Base-by-base conservation (phyloP, 2,329 filamentous ascomycete species). In the Sarocladium oryzae region DNA sequence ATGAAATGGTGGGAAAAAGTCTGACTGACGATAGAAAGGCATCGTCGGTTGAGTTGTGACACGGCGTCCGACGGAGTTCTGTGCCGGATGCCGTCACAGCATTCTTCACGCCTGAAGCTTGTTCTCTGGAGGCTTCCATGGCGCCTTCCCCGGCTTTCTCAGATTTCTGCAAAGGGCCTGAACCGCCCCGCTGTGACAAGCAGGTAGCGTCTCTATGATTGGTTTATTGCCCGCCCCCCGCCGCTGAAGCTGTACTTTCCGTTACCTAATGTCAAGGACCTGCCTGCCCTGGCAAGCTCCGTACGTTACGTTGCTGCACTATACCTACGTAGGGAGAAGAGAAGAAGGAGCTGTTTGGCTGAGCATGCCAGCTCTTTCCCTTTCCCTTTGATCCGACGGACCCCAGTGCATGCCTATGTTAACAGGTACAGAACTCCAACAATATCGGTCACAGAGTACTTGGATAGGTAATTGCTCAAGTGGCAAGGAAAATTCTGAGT, bases 11-110 rank as follows among this genome's bases (percentile, higher is more conserved):
- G 10, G 36, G 16, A 40, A 43, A 43, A 43, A 43, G 23, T 43
- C 40, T 43, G 40, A 43, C n/a, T 43, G 40, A 43, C 23, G 40
- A 43, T 43, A 23, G 40, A 13, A 26, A 26, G 24, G 37, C 16
- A 16, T 40, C 9, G 40, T 23, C 26, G n/a, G n/a, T n/a, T n/a
- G n/a, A n/a, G n/a, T n/a, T n/a, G n/a, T n/a, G n/a, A n/a, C n/a
- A n/a, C n/a, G n/a, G n/a, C n/a, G n/a, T n/a, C 28, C 35, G n/a
- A 16, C 35, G 35, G 6, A 9, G 5, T 7, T 6, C 7, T 18
- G 40, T 43, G 40, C 40, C 40, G 40, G 40, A 43, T 43, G 40
- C 40, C 40, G 40, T 43, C 40, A 43, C 40, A 43, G 40, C 40
- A 43, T 43, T 43, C 40, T 43, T 28, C n/a, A 20, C 40, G 21